phyloP scores from a whole-genome alignment of 2,329 filamentous ascomycete genomes.

The Clarireedia hainanense region DNA sequence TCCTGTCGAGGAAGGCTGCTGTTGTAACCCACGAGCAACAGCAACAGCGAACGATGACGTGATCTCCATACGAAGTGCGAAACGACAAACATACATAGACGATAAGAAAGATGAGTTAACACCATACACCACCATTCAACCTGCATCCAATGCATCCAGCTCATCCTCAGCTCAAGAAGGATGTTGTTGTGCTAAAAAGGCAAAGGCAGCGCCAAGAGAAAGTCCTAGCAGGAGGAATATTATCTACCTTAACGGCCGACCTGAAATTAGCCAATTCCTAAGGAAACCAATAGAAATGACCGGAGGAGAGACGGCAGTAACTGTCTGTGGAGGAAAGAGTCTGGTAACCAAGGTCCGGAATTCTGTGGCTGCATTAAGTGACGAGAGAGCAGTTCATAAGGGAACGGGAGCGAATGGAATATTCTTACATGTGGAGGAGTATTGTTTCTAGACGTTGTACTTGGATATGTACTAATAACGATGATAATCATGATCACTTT shows the following conservation, averaged over 20 bases:
- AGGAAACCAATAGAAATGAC: slow-evolving; percentile 47
- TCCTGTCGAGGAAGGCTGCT: slow-evolving; percentile 3
- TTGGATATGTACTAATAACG: too few relatives aligned
- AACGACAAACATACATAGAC: slow-evolving; percentile 1
- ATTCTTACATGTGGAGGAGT: slow-evolving; percentile 52
- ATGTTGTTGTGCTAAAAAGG: slow-evolving; percentile 5
- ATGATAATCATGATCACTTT: too few relatives aligned
- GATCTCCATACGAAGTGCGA: background rate
- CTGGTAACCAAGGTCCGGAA: slow-evolving; percentile 47
- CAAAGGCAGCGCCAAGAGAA: background rate
- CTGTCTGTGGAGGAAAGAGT: slow-evolving; percentile 51
- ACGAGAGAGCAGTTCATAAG: slow-evolving; percentile 56
- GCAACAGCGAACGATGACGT: background rate
- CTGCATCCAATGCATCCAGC: background rate
- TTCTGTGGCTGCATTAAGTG: slow-evolving; percentile 46
- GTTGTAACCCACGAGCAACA: slow-evolving; percentile 2
- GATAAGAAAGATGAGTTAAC: slow-evolving; percentile 1
- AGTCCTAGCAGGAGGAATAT: slow-evolving; percentile 25
- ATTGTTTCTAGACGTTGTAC: slow-evolving; percentile 36
- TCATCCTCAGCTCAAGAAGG: background rate
- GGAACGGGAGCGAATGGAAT: slow-evolving; percentile 57
- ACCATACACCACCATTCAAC: background rate
- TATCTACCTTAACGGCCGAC: slow-evolving; percentile 30
- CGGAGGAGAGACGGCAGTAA: slow-evolving; percentile 52
- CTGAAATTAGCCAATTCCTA: slow-evolving; percentile 45